Percentiles rank a stretch among this genome's conserved stretches.
These are phyloP conservation scores for Marasmius tenuissimus DNA, from an alignment of 1,284 basidiomycete species.

Conservation along the genomic window DNA sequence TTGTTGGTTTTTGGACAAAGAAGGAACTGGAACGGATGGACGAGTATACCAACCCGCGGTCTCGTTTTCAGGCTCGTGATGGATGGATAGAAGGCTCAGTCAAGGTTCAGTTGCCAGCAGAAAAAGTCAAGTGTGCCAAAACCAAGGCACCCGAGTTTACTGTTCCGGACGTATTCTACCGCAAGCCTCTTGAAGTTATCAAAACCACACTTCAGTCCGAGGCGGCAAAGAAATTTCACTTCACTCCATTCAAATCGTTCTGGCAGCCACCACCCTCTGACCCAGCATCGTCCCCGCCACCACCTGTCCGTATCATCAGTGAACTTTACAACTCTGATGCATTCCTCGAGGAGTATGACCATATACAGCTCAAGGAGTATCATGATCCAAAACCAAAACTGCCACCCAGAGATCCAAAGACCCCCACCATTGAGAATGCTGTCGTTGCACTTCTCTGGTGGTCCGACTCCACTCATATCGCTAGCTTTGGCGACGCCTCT, in stretches of 20 bases:
- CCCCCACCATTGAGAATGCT: constrained; percentile 19
- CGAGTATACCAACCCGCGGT: not conserved
- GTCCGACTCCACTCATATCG: constrained; percentile 37
- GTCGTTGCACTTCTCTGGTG: constrained; percentile 31
- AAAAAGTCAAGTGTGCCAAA: not conserved
- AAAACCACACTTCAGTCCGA: constrained; percentile 23
- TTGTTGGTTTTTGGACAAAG: constrained; percentile 7
- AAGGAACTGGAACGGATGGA: not conserved
- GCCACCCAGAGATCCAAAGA: not conserved
- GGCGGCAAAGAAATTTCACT: constrained; percentile 24
- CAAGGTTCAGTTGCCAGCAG: not conserved
- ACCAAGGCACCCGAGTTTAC: constrained; percentile 12
- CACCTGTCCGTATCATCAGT: not conserved
- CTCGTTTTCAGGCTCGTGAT: not conserved
- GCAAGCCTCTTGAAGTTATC: constrained; percentile 25
- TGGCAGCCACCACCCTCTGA: not conserved
- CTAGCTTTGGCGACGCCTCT: constrained; percentile 30
- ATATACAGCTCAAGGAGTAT: constrained; percentile 1
- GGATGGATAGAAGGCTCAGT: not conserved
- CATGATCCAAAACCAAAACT: not conserved
- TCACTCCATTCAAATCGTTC: constrained; percentile 29
- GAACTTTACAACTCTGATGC: not conserved
- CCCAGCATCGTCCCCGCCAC: not conserved
- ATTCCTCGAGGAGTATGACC: constrained; percentile 3
- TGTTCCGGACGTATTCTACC: constrained; percentile 27